These are phyloP conservation scores for Amylocarpus encephaloides DNA, from an alignment of 2,329 filamentous ascomycete genomes.

Conservation along the genomic window DNA sequence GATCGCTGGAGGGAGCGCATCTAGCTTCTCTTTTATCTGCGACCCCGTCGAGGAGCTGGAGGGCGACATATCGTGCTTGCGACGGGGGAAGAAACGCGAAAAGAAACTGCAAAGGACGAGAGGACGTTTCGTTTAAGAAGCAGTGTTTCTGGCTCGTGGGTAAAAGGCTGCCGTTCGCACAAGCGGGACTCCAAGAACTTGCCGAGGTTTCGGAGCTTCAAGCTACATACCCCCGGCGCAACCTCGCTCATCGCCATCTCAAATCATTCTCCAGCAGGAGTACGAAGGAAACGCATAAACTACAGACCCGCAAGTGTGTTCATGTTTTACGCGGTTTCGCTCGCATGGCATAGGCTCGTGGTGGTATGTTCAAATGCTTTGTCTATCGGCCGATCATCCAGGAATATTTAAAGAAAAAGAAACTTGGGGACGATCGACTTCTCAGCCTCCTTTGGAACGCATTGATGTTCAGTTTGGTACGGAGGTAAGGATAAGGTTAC, in stretches of 20 bases:
- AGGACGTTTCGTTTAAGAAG: background rate
- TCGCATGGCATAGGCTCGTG: slow-evolving; percentile 2
- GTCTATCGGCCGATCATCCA: slow-evolving; percentile 1
- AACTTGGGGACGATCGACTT: background rate
- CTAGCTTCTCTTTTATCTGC: slow-evolving; percentile 26
- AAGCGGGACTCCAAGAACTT: background rate
- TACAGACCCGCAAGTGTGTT: background rate
- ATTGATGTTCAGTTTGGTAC: slow-evolving; percentile 7
- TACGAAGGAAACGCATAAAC: background rate
- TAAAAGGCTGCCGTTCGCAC: background rate
- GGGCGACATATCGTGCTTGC: slow-evolving; percentile 17
- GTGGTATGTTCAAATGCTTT: background rate
- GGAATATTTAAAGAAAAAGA: background rate
- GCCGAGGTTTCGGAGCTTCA: slow-evolving; percentile 6
- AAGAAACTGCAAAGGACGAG: background rate
- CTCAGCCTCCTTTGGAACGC: slow-evolving; percentile 4
- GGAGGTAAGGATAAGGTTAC: too few relatives aligned
- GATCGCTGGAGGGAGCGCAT: slow-evolving; percentile 23
- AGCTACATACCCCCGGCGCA: background rate
- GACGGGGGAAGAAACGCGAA: background rate
- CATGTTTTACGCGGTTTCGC: slow-evolving; percentile 7
- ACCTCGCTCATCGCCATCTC: background rate
- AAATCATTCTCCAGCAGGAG: background rate
- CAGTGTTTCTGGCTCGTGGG: background rate
- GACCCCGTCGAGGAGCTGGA: slow-evolving; percentile 22